A percentile compares a stretch with the other conserved stretches of the same genome.
Evolutionary conservation across 345 rosid genomes (phyloP).

Genomic region (Eucalyptus curtisii): DNA sequence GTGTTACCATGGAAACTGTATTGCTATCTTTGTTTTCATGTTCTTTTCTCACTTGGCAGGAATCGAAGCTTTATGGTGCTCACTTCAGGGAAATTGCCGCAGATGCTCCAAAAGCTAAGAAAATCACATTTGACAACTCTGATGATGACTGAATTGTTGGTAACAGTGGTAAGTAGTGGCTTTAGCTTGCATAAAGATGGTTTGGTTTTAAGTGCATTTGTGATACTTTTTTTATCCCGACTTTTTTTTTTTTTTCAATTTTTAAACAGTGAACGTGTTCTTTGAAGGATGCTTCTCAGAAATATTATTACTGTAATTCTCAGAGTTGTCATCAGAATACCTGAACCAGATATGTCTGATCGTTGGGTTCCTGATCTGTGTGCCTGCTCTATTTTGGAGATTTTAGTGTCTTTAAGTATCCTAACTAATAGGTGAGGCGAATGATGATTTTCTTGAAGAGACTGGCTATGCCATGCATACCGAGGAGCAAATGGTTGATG

Average conservation of each 20-base stretch:
- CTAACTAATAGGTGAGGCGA: neutral
- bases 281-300: neutral
- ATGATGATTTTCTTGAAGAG: neutral
- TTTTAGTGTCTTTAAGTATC: neutral
- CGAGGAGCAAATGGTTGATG: neutral
- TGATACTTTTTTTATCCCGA: neutral
- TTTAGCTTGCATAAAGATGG: neutral
- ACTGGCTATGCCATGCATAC: neutral
- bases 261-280: neutral
- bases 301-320: neutral
- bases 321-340: neutral
- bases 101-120: conserved; percentile 84
- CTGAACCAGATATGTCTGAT: neutral
- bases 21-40: neutral
- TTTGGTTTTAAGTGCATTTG: neutral
- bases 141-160: conserved; percentile 44
- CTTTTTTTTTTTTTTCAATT: neutral
- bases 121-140: conserved; percentile 56
- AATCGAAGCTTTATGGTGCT: conserved; percentile 91
- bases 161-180: neutral
- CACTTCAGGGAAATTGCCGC: conserved; percentile 83
- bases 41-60: conserved; percentile 22
- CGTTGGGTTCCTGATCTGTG: neutral
- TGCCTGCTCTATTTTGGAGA: neutral
- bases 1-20: neutral